Conservation (phyloP, 2,329 filamentous ascomycete species). For the Claviceps sp. region DNA sequence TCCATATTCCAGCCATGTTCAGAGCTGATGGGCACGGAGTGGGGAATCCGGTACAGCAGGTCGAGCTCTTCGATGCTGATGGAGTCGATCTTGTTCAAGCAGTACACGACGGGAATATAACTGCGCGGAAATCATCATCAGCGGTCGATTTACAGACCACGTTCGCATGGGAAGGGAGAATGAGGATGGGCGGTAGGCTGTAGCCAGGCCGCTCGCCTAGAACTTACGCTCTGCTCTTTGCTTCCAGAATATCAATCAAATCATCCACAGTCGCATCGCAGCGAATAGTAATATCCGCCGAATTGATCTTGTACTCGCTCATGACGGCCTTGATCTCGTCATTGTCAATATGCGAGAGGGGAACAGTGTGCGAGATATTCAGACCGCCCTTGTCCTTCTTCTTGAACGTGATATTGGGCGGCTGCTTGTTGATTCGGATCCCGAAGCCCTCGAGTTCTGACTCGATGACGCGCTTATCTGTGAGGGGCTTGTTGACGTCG, state of each 20-base stretch:
- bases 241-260: constrained; percentile 89
- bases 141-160: not conserved
- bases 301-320: constrained; percentile 92
- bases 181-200: not conserved
- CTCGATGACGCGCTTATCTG: constrained; percentile 94
- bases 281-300: constrained; percentile 91
- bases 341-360: constrained; percentile 80
- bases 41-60: constrained; percentile 88
- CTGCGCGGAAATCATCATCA: constrained; percentile 16
- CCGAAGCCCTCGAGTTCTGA: constrained; percentile 92
- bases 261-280: constrained; percentile 97
- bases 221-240: constrained; percentile 56
- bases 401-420: constrained; percentile 97
- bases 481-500: constrained; percentile 95
- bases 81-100: constrained; percentile 96
- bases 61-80: constrained; percentile 98
- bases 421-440: constrained; percentile 92
- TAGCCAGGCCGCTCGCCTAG: not conserved
- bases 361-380: constrained; percentile 88
- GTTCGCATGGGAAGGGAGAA: not conserved
- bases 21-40: constrained; percentile 92
- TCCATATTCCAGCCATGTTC: constrained; percentile 98
- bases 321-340: constrained; percentile 98
- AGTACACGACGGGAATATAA: constrained; percentile 98
- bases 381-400: constrained; percentile 99